Base-by-base conservation (phyloP, 352 stramenopile species). In the Pythium periplocum region DNA sequence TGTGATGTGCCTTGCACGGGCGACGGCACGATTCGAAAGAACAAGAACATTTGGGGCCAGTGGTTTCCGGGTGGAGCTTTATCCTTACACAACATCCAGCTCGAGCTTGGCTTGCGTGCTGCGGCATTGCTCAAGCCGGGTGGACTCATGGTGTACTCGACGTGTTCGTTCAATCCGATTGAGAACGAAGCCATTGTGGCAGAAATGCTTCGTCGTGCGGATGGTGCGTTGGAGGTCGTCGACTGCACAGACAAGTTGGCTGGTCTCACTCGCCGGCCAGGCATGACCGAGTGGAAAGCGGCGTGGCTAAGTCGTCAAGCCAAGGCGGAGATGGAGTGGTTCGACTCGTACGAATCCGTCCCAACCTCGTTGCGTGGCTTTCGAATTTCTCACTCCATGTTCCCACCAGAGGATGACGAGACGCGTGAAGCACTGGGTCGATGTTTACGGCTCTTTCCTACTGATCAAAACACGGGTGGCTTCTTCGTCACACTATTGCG, bases 21-120 rank as follows among this genome's bases (percentile, higher is more conserved):
- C 30, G 98, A 99, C 71, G 97, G 96, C 41, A 99, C 97, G 3
- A 79, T 98, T 40, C 81, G 97, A 35, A 99, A 99, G 74, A 98
- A 97, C 64, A 90, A 93, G 35, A 82, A 90, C 33, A 69, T 98
- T 38, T 97, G 93, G 87, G 66, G 79, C 34, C 78, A 80, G 17
- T 99, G 95, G 95, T 81, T 71, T 31, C 83, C 95, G 2, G 70
- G 73, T 26, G 86, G 81, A 31, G 78, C 74, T 12, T 79, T 98
- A 39, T 86, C 72, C 8, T 73, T 99, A 54, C 96, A 99, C 64
- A 66, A 66, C 4, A 73, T 96, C 31, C 97, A 99, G 70, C 59
- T 98, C 41, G 66, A 83, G 35, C 97, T 99, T 42, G 89, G 94
- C 8, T 50, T 87, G 10, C 83, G 96, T 6, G 95, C 88, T 12